Evolutionary conservation across 805 yeast species (phyloP), one percentile per base, ranked within the genome.

Genomic region (Schwanniomyces pseudopolymorphus): DNA sequence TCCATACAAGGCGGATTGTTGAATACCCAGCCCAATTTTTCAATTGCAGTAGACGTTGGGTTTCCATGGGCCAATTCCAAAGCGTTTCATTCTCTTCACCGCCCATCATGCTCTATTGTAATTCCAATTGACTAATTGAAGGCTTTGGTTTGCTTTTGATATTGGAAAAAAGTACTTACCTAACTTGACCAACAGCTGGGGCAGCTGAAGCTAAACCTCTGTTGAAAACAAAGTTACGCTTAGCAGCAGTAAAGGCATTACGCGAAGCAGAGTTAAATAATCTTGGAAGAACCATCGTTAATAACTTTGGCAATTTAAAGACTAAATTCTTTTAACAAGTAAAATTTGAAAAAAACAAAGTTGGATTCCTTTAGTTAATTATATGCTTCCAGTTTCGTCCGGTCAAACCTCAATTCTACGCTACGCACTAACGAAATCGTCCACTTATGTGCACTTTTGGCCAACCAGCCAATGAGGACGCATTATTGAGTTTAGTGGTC

Each of bases 211-310:
- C 90, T 73, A 84, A 76, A 72, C 83, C 81, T 75, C 89, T 85
- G 78, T 74, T 76, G 75, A 85, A 82, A 71, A 84, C 79, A 67
- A 75, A 64, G 79, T 85, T 84, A 70, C 90, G 89, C 80, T 83
- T 87, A 65, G 90, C 95, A 63, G 92, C 91, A 74, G 84, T 82
- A 75, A 86, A 82, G 66, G 96, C 96, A 69, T 87, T 80, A 77
- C 90, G 89, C 62, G 96, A 83, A 66, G 79, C 69, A 59, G 69
- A 57, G 72, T 72, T 72, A 63, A 72, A 69, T 70, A 73, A 71
- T 72, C 77, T 73, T 59, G 78, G 78, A 69, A 77, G 78, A 73
- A 79, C 83, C 84, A 79, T 79, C 65, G 64, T 59, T 54, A 57
- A 47, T 49, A 54, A 57, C 59, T 55, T 51, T 54, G 61, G 59